phyloP scores from a whole-genome alignment of 2,329 filamentous ascomycete genomes.

The Calonectria leucothoes region DNA sequence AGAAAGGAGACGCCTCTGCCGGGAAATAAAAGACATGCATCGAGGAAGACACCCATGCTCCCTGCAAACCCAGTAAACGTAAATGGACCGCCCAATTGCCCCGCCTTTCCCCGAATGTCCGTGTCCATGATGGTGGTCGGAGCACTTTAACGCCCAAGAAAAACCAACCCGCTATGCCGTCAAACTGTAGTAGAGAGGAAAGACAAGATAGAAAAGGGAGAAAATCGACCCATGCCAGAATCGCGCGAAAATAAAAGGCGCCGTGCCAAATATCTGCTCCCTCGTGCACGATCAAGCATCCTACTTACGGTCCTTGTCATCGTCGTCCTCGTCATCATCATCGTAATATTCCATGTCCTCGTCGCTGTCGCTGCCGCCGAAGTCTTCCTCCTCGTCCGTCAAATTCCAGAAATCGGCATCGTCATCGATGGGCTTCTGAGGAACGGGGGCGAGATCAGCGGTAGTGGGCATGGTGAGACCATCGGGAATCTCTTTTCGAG shows the following conservation, averaged over 20 bases:
- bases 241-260: not conserved
- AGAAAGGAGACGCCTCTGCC: conserved; percentile 17
- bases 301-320: conserved; percentile 52
- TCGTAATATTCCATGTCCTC: conserved; percentile 71
- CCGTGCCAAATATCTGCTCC: not conserved
- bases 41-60: conserved; percentile 31
- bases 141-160: conserved; percentile 35
- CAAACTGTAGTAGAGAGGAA: conserved; percentile 25
- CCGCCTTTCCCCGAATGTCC: conserved; percentile 23
- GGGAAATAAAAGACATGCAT: conserved; percentile 30
- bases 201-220: conserved; percentile 21
- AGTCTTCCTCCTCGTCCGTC: conserved; percentile 80
- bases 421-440: conserved; percentile 70
- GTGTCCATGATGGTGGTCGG: conserved; percentile 28
- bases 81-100: conserved; percentile 23
- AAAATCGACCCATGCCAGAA: not conserved
- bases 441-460: conserved; percentile 69
- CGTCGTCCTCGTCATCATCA: conserved; percentile 68
- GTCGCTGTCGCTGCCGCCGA: conserved; percentile 79
- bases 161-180: conserved; percentile 40
- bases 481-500: conserved; percentile 82
- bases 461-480: conserved; percentile 87
- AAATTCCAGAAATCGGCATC: conserved; percentile 88
- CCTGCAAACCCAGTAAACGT: conserved; percentile 25
- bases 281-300: conserved; percentile 9